phyloP scores from a whole-genome alignment of 495 filamentous ascomycete genomes.

The Astrothelium subdiscretum region DNA sequence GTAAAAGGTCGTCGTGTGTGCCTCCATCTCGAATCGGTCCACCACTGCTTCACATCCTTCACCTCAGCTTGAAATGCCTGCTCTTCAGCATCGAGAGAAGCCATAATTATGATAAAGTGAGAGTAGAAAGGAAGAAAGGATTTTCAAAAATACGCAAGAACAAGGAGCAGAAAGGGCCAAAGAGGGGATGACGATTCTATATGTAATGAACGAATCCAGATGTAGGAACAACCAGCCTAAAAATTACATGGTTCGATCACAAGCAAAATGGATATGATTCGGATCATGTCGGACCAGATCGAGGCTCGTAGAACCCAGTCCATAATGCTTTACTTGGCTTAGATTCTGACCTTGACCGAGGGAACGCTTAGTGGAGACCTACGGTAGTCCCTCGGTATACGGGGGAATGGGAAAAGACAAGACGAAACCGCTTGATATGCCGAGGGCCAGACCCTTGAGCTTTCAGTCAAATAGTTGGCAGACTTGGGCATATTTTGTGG shows the following conservation, averaged over 20 bases:
- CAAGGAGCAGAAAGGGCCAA: not conserved
- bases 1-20: conserved; percentile 88
- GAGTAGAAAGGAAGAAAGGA: not conserved
- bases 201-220: not conserved
- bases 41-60: conserved; percentile 82
- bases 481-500: not conserved
- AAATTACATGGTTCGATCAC: not conserved
- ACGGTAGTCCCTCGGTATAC: not conserved
- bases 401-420: too few species aligned
- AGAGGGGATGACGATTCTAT: not conserved
- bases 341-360: not conserved
- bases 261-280: not conserved
- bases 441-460: too few species aligned
- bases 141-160: not conserved
- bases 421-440: too few species aligned
- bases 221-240: not conserved
- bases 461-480: not conserved
- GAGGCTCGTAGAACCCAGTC: not conserved
- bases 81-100: conserved; percentile 53
- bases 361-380: not conserved
- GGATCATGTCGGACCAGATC: not conserved
- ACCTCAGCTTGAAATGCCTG: conserved; percentile 70
- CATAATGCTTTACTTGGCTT: not conserved
- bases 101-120: conserved; percentile 18
- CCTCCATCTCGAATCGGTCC: conserved; percentile 83